Conservation (phyloP, 352 stramenopile genomes). For the Pythium volutum region DNA sequence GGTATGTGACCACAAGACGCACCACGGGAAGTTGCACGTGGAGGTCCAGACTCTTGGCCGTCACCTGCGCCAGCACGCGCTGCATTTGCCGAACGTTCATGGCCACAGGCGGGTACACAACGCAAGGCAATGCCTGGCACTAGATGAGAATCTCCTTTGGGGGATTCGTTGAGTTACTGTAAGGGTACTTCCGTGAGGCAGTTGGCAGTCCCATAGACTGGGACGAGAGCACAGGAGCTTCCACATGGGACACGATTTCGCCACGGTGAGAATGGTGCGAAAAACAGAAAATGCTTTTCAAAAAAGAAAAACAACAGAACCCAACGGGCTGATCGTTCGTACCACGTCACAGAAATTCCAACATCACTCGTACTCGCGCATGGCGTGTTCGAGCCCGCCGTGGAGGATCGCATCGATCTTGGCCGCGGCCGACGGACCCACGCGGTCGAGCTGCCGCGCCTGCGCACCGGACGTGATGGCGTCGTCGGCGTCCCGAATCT, state of each 20-base stretch:
- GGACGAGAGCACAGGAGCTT: conserved; percentile 2
- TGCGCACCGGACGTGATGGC: conserved; percentile 60
- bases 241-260: background rate
- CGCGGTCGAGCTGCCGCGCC: conserved; percentile 42
- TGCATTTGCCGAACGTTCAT: conserved; percentile 75
- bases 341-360: background rate
- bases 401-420: conserved; percentile 64
- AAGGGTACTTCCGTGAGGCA: conserved; percentile 1
- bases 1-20: background rate
- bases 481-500: conserved; percentile 37
- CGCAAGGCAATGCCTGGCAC: background rate
- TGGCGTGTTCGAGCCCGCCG: conserved; percentile 38
- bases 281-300: background rate
- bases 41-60: conserved; percentile 52
- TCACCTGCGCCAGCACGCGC: conserved; percentile 51
- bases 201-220: background rate
- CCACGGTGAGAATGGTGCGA: background rate
- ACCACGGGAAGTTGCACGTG: conserved; percentile 52
- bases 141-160: background rate
- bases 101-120: background rate
- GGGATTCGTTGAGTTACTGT: too few species aligned
- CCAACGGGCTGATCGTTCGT: background rate
- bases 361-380: conserved; percentile 46
- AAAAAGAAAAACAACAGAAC: background rate
- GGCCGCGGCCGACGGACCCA: conserved; percentile 42